Evolutionary conservation across 345 rosid genomes (phyloP), one percentile per base, ranked within the genome.

Genomic region (Salix purpurea): DNA sequence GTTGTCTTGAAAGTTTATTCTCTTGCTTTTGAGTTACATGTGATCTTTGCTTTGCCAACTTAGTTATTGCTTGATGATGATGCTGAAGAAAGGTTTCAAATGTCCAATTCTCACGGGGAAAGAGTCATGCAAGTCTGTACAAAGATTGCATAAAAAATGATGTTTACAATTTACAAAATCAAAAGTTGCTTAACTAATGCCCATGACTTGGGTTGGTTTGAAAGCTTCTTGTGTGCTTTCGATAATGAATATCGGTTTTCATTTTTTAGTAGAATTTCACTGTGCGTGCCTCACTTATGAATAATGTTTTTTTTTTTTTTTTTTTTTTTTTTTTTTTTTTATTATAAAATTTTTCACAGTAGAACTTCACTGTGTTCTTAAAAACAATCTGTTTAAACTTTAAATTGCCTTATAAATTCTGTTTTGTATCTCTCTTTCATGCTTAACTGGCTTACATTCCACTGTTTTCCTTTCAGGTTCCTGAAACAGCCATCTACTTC

Each of bases 401-500:
- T 10, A 10, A 10, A 40, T 40, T 40, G 13, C 44, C 44, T 2
- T 40, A 10, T 40, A 40, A 10, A 40, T 40, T 10, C 44, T 40
- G 44, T 40, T n/a, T 0, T 0, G 0, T 10, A 8, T 23, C 62
- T 56, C 28, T 56, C 62, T 58, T 9, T 4, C 62, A n/a, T n/a
- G 14, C 28, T 10, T 46, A n/a, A 34, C 19, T 48, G 37, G 6
- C 26, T 67, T 37, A 21, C 4, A 23, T n/a, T 58, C 32, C 28
- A 44, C 23, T 46, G 72, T 4, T 70, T 54, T 24, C 42, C 52
- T 10, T 58, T 62, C 80, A 95, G 99, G 98, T 94, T 42, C 92
- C 94, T 1, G 94, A 94, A 79, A 78, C 87, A 77, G 91, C 97
- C 50, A 92, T 94, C 74, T 92, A 88, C 86, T 90, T 91, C 80